These are phyloP conservation scores for Blastomyces gilchristii DNA, from an alignment of 2,329 filamentous ascomycete species.

Conservation along the genomic window DNA sequence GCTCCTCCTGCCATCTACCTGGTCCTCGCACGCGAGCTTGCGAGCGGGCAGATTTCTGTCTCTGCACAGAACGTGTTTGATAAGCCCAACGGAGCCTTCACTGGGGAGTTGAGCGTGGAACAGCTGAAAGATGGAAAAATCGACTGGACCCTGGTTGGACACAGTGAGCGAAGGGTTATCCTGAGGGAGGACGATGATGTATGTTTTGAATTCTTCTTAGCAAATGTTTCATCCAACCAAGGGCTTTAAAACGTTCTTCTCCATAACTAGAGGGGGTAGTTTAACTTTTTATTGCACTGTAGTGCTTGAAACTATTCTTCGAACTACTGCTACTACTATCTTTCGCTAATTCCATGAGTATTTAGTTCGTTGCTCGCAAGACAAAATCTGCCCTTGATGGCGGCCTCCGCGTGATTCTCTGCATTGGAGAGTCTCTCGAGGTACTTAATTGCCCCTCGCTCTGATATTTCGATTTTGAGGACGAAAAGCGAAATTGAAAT, in stretches of 20 bases:
- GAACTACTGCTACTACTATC: background rate
- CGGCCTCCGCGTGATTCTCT: slow-evolving; percentile 85
- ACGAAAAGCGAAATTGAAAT: background rate
- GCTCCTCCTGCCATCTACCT: slow-evolving; percentile 87
- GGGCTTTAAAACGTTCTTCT: background rate
- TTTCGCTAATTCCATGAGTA: slow-evolving; percentile 6
- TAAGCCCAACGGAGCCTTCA: slow-evolving; percentile 94
- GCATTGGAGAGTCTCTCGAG: slow-evolving; percentile 90
- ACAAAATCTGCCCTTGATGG: slow-evolving; percentile 84
- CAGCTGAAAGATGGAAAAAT: slow-evolving; percentile 86
- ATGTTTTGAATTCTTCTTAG: slow-evolving; percentile 16
- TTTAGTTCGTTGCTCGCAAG: slow-evolving; percentile 72
- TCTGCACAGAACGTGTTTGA: slow-evolving; percentile 96
- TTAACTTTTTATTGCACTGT: background rate
- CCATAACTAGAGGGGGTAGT: background rate
- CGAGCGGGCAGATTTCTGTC: slow-evolving; percentile 67
- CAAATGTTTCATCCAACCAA: background rate
- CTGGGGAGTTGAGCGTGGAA: slow-evolving; percentile 84
- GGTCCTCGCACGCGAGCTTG: slow-evolving; percentile 67
- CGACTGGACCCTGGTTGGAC: slow-evolving; percentile 83
- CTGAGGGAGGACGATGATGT: slow-evolving; percentile 71
- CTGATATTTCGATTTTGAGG: slow-evolving; percentile 8
- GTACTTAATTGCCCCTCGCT: slow-evolving; percentile 24
- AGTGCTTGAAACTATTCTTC: background rate
- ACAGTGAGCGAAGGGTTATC: slow-evolving; percentile 89